phyloP scores from a whole-genome alignment of 2,329 filamentous ascomycete species.

The Microdochium nivale region DNA sequence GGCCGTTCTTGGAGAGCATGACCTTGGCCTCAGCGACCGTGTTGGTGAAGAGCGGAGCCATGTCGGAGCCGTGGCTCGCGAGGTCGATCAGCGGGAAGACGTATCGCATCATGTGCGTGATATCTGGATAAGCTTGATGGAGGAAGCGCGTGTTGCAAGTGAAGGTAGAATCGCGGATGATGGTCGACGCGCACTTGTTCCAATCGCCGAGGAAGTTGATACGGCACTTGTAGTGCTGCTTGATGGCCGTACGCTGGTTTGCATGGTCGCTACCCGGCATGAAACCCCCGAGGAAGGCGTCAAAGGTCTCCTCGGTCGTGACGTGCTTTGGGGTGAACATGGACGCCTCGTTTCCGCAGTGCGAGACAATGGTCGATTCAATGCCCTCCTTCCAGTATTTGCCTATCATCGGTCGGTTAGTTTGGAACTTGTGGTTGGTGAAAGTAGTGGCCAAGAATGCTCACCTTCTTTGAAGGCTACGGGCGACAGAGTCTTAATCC shows the following conservation, averaged over 20 bases:
- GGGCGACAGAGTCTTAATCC: slow-evolving; percentile 20
- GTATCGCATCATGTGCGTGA: slow-evolving; percentile 4
- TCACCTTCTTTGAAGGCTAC: slow-evolving; percentile 16
- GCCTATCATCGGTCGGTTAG: slow-evolving; percentile 6
- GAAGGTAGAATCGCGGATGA: slow-evolving; percentile 2
- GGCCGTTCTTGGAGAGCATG: neutral
- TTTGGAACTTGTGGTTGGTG: no score
- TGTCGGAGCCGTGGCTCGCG: slow-evolving; percentile 3
- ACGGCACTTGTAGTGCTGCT: neutral
- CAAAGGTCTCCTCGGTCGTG: slow-evolving; percentile 8
- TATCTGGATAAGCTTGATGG: slow-evolving; percentile 1
- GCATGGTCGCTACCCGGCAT: neutral
- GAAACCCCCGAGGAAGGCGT: neutral
- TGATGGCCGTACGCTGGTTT: neutral
- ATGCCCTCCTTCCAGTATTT: slow-evolving; percentile 20
- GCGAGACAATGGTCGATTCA: slow-evolving; percentile 20
- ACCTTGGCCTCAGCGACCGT: neutral
- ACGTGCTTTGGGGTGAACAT: slow-evolving; percentile 7
- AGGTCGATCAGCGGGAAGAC: neutral
- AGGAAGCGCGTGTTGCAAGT: slow-evolving; percentile 4
- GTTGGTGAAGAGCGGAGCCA: slow-evolving; percentile 3
- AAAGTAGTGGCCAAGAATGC: neutral
- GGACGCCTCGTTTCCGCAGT: slow-evolving; percentile 21
- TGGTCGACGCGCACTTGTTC: neutral
- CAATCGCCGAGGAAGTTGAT: neutral